Conservation (phyloP, 2,329 filamentous ascomycete genomes). For the Aspergillus phoenicis region DNA sequence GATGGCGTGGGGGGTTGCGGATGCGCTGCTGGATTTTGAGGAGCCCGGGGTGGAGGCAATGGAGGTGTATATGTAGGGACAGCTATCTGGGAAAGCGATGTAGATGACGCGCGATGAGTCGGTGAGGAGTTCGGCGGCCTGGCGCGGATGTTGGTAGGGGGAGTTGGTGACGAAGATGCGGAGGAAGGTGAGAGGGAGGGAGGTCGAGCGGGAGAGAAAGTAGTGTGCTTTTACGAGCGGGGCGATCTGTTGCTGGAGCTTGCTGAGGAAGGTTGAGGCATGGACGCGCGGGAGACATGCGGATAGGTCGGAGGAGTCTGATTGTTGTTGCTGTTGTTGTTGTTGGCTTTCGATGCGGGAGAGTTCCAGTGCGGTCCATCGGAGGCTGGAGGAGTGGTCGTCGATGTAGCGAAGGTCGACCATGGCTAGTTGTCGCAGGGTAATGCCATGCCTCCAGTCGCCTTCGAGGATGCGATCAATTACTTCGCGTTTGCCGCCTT, state of each 20-base stretch:
- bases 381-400: conserved; percentile 53
- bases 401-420: conserved; percentile 57
- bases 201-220: conserved; percentile 71
- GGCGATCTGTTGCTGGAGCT: conserved; percentile 72
- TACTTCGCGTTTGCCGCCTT: conserved; percentile 56
- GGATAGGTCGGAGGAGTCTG: conserved; percentile 35
- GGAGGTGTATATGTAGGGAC: conserved; percentile 72
- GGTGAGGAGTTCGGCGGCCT: conserved; percentile 43
- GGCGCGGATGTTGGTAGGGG: conserved; percentile 66
- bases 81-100: conserved; percentile 78
- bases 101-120: conserved; percentile 73
- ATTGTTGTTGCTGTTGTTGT: conserved; percentile 3
- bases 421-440: conserved; percentile 58
- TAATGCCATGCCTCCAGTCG: conserved; percentile 59
- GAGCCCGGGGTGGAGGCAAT: conserved; percentile 47
- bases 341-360: conserved; percentile 28
- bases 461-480: conserved; percentile 60
- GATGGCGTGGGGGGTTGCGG: conserved; percentile 18
- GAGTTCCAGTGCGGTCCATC: conserved; percentile 58
- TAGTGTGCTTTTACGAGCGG: conserved; percentile 84
- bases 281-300: conserved; percentile 69
- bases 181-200: conserved; percentile 68
- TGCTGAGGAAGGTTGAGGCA: conserved; percentile 75
- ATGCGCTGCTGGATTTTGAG: conserved; percentile 32
- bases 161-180: conserved; percentile 79